Evolutionary conservation across 176 grass and related monocot genomes (phyloP).

Genomic region (Rhipidocladum racemiflorum): DNA sequence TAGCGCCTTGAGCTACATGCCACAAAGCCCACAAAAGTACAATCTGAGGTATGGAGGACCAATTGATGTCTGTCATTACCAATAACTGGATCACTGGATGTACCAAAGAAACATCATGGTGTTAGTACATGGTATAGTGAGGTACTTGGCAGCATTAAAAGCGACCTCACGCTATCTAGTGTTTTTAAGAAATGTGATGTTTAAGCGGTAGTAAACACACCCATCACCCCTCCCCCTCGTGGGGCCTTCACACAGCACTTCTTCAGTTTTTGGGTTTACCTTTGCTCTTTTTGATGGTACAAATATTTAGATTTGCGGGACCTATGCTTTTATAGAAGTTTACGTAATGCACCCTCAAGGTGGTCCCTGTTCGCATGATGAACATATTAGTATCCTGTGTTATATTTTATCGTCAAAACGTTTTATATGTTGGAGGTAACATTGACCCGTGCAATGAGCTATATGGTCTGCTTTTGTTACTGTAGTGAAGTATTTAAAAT

Average conservation of each 20-base stretch:
- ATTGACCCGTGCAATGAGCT: not conserved
- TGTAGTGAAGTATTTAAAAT: not conserved
- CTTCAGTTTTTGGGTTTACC: not conserved
- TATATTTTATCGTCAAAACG: not conserved
- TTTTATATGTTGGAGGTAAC: not conserved
- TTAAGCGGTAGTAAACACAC: not conserved
- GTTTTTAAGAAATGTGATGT: not conserved
- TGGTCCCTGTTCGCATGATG: not conserved
- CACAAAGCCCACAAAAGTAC: conserved; percentile 22
- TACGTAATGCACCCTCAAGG: conserved; percentile 5
- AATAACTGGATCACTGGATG: not conserved
- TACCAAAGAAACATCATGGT: not conserved
- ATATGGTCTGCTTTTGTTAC: not conserved
- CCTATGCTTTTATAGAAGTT: not conserved
- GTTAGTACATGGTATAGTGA: conserved; percentile 2
- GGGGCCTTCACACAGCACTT: not conserved
- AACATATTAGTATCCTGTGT: not conserved
- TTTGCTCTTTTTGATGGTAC: not conserved
- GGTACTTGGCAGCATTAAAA: not conserved
- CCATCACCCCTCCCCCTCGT: not conserved
- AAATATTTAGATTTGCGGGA: not conserved
- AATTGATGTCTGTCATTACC: not conserved
- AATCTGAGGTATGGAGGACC: not conserved
- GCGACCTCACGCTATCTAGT: not conserved
- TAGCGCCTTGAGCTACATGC: no score